Conservation (phyloP, 257 asterid species). For the Solanum virginianum region DNA sequence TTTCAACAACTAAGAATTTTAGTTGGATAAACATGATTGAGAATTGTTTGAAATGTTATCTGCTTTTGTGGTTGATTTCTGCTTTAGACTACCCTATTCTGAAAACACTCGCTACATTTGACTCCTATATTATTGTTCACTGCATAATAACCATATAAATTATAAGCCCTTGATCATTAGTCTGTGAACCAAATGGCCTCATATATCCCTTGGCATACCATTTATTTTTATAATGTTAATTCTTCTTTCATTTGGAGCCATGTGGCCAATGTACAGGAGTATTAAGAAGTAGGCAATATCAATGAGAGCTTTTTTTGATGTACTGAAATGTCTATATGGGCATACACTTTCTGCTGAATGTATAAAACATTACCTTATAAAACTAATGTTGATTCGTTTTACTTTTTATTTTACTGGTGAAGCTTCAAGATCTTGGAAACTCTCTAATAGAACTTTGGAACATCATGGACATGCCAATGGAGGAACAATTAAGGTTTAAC, state of each 20-base stretch:
- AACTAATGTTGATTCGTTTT: background rate
- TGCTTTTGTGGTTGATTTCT: background rate
- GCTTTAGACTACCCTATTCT: background rate
- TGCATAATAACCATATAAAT: background rate
- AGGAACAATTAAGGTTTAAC: constrained; percentile 42
- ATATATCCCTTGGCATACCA: background rate
- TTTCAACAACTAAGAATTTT: background rate
- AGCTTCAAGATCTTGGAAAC: constrained; percentile 50
- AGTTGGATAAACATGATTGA: background rate
- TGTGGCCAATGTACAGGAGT: background rate
- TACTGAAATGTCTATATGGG: background rate
- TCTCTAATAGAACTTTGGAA: constrained; percentile 51
- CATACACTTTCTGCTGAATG: background rate
- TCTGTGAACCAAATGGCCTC: background rate
- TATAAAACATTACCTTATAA: background rate
- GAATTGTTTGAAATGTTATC: background rate
- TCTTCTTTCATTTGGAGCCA: background rate
- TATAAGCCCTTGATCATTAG: background rate
- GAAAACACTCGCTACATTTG: background rate
- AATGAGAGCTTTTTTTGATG: background rate
- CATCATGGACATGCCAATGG: constrained; percentile 46
- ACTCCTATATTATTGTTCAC: background rate
- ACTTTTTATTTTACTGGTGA: background rate
- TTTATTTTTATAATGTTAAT: background rate
- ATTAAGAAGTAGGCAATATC: background rate